Evolutionary conservation across 768 basidiomycete species (phyloP).

Genomic region (Auricularia cornea): DNA sequence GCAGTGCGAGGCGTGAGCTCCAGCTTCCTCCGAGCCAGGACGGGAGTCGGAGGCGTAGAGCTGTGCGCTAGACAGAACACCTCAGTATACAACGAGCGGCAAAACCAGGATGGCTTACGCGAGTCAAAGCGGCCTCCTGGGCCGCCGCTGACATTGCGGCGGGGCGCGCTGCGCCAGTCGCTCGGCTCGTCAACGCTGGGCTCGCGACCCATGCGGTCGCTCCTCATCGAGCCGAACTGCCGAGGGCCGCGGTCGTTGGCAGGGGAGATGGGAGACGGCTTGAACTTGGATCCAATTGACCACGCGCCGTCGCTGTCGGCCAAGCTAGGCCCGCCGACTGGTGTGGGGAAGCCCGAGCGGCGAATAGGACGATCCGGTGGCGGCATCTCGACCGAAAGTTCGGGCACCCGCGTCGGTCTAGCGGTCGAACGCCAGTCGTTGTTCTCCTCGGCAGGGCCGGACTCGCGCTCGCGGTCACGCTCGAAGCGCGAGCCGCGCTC

Average conservation of each 20-base stretch:
- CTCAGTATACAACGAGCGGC: not conserved
- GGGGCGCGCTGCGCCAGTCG: slow-evolving; percentile 59
- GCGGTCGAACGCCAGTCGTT: slow-evolving; percentile 1
- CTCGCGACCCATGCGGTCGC: not conserved
- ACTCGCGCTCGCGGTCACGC: slow-evolving; percentile 6
- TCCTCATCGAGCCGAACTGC: not conserved
- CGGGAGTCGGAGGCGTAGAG: slow-evolving; percentile 78
- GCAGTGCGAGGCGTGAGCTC: slow-evolving; percentile 77
- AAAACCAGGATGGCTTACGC: slow-evolving; percentile 36
- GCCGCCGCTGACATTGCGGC: slow-evolving; percentile 5
- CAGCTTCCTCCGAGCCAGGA: slow-evolving; percentile 68
- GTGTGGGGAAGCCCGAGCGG: not conserved
- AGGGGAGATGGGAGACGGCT: slow-evolving; percentile 28
- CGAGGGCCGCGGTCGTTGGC: not conserved
- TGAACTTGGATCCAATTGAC: slow-evolving; percentile 69
- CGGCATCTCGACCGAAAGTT: not conserved
- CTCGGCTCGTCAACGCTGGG: slow-evolving; percentile 8
- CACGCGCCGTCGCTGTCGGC: slow-evolving; percentile 79
- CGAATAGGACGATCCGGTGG: not conserved
- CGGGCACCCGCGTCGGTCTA: not conserved
- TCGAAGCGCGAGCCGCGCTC: slow-evolving; percentile 9
- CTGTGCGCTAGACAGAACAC: slow-evolving; percentile 40
- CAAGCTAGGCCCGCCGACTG: slow-evolving; percentile 17
- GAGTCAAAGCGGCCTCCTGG: slow-evolving; percentile 26
- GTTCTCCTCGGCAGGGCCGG: slow-evolving; percentile 12